Base-by-base conservation (phyloP, 2,329 filamentous ascomycete species). In the Drechslerella coelobrocha region DNA sequence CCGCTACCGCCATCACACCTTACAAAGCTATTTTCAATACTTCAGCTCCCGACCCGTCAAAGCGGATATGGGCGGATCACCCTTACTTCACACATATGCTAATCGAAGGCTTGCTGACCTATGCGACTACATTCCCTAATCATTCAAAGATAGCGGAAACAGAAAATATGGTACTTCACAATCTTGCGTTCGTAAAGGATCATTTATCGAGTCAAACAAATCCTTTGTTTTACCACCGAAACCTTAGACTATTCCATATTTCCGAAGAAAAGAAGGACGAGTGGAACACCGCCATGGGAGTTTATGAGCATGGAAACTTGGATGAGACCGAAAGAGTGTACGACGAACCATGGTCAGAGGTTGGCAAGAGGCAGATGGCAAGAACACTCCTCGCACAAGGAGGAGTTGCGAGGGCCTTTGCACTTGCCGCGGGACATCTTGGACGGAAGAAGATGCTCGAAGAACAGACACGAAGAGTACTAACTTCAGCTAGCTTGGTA, bases 21-120 rank as follows among this genome's bases (percentile, higher is more conserved):
- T 71, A 63, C n/a, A 71, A 71, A 45, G 59, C 66, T 2, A 71
- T 71, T 1, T 71, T 63, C 48, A 71, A 71, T 24, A 63, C 52
- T 8, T 59, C 66, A 24, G 59, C 66, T 2, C 66, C 66, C 14
- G 62, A 71, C 23, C 66, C 66, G 2, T 51, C 60, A 1, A 63
- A 71, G 19, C 59, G 66, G 0, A 45, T 71, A 6, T 71, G 66
- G 66, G 45, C 66, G 0, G 66, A 71, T 10, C 57, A 56, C n/a
- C 59, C 66, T n/a, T 71, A 59, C 37, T 71, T 54, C 26, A 71
- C 66, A 1, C 66, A 71, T 47, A 47, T 71, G 19, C 53, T 71
- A 12, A 60, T 71, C 31, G 66, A 71, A 23, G 66, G 66, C 0
- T 26, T 71, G 8, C 39, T 71, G 5, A 53, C 14, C 2, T 71